These are phyloP conservation scores for Plasmodium blacklocki DNA, from an alignment of 169 alveolate genomes.

Conservation along the genomic window DNA sequence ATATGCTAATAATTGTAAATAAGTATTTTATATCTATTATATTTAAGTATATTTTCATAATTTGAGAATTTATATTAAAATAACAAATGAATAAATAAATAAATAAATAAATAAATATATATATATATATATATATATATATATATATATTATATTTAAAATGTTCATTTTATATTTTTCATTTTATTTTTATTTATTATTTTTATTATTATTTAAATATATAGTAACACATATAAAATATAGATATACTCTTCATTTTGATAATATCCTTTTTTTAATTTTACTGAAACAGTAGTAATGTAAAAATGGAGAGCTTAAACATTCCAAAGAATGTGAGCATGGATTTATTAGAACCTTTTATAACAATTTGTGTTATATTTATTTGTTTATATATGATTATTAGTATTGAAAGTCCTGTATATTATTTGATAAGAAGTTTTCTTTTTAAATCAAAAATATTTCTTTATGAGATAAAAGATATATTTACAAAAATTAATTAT, in stretches of 20 bases:
- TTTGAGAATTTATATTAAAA: too few relatives aligned
- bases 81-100: too few relatives aligned
- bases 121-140: background rate
- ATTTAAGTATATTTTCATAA: too few relatives aligned
- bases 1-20: too few relatives aligned
- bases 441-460: slow-evolving; percentile 35
- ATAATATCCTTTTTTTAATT: background rate
- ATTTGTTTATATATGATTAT: slow-evolving; percentile 59
- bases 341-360: slow-evolving; percentile 51
- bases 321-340: slow-evolving; percentile 5
- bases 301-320: slow-evolving; percentile 45
- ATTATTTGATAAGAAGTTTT: slow-evolving; percentile 30
- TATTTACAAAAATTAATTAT: slow-evolving; percentile 57
- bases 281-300: background rate
- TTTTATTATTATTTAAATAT: background rate
- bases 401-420: slow-evolving; percentile 52
- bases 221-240: background rate
- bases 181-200: background rate
- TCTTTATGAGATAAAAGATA: slow-evolving; percentile 49
- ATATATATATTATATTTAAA: background rate
- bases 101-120: background rate
- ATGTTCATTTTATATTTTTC: background rate
- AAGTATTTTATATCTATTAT: too few relatives aligned
- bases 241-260: background rate
- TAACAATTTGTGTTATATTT: slow-evolving; percentile 57